Evolutionary conservation across 371 early-diverging fungal genomes (phyloP), one percentile per base, ranked within the genome.

Genomic region (Batrachochytrium dendrobatidis): DNA sequence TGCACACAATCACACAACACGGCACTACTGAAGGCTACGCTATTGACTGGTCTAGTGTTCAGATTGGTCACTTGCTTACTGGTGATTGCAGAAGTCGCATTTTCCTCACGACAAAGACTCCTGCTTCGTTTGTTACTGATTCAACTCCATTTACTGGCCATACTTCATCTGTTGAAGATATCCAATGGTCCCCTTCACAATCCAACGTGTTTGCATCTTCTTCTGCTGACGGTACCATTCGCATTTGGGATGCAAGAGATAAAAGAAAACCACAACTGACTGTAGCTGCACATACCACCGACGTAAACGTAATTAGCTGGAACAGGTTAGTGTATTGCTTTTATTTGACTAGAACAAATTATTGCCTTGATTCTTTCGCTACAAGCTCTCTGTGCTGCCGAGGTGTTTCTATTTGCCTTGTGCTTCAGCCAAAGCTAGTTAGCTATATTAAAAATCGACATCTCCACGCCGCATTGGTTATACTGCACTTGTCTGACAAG

Each of bases 261-360:
- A 84, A 84, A 63, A 70, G 55, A 35, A 76, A 82, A 49, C 73
- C 82, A 1, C 88, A 88, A 25, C 79, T 96, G n/a, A 77, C 80
- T 12, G 84, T 87, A 20, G 81, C 81, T 53, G 95, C 92, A 28
- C 92, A 92, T 64, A 80, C 82, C 58, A 75, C 83, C 20, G 98
- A 98, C 64, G 85, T 98, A 55, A 98, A 98, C 66, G 98, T 96
- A 20, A 94, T 98, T 57, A 82, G 85, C 43, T 98, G 98, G 98
- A 95, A 94, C 70, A 76, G 73, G 81, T 81, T 60, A 22, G 78
- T 76, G 8, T n/a, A 31, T 8, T 43, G 20, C 35, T 29, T 39
- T 57, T 15, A 59, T 18, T 59, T 22, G 43, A 49, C 2, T 44
- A 52, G n/a, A 51, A 24, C 34, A 20, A 20, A 1, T 2, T 2